These are phyloP conservation scores for Erigeron philadelphicus DNA, from an alignment of 140 eudicot genomes.

Conservation along the genomic window DNA sequence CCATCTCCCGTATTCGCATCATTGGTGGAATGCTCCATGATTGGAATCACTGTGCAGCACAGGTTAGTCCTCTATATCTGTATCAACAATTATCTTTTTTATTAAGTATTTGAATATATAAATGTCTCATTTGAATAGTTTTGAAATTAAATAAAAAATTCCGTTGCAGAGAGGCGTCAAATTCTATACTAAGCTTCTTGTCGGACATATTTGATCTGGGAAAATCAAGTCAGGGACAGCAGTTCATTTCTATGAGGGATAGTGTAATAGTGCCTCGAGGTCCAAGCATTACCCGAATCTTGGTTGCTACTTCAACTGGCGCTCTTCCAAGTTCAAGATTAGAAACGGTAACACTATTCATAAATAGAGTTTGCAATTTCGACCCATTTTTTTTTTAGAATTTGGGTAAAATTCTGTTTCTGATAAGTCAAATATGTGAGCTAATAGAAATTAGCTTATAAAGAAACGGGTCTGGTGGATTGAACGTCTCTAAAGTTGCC, in stretches of 20 bases:
- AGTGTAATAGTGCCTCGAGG: constrained; percentile 79
- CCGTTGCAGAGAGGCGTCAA: constrained; percentile 86
- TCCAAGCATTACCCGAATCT: constrained; percentile 63
- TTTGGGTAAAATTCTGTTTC: too few relatives aligned
- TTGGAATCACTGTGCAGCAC: constrained; percentile 95
- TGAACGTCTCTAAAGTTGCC: background rate
- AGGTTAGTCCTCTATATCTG: constrained; percentile 42
- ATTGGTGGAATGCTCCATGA: constrained; percentile 83
- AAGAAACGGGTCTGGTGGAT: too few relatives aligned
- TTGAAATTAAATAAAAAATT: background rate
- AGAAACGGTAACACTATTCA: constrained; percentile 51
- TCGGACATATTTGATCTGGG: constrained; percentile 82
- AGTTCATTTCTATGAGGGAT: constrained; percentile 58
- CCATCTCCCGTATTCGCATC: constrained; percentile 74
- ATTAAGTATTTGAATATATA: background rate
- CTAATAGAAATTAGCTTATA: background rate
- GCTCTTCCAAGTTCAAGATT: constrained; percentile 94
- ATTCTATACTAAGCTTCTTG: constrained; percentile 82
- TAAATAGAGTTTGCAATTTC: too few relatives aligned
- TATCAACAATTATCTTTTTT: background rate
- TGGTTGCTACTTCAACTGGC: constrained; percentile 82
- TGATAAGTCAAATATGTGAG: too few relatives aligned
- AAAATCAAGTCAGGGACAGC: constrained; percentile 66
- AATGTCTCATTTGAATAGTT: background rate
- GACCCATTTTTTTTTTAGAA: too few relatives aligned